Conservation (phyloP, 768 basidiomycete genomes). For the Lentinula aciculospora region DNA sequence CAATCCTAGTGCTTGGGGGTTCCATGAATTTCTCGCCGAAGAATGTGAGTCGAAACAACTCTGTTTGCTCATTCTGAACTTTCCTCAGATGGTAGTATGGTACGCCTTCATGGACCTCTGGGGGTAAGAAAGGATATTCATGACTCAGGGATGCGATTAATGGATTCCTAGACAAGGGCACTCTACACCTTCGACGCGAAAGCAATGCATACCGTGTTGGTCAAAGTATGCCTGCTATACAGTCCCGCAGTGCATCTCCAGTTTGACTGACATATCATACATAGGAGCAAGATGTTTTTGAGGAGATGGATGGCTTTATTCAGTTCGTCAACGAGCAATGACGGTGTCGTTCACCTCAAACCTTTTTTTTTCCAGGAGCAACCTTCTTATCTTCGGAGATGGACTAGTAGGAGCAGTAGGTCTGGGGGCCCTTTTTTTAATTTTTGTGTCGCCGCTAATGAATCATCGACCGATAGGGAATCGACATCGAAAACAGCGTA, state of each 20-base stretch:
- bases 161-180: background rate
- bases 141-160: too few relatives aligned
- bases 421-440: background rate
- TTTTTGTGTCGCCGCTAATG: background rate
- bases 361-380: background rate
- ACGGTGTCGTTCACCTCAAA: background rate
- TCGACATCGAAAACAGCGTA: slow-evolving; percentile 25
- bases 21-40: background rate
- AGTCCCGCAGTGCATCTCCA: background rate
- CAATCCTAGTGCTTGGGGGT: background rate
- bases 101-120: background rate
- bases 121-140: background rate
- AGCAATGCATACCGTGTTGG: slow-evolving; percentile 1
- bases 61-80: background rate
- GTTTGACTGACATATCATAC: background rate
- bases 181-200: background rate
- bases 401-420: background rate
- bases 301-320: background rate
- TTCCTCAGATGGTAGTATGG: background rate
- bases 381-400: background rate
- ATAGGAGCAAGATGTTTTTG: slow-evolving; percentile 1
- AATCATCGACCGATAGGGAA: slow-evolving; percentile 4
- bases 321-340: background rate
- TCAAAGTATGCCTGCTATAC: background rate
- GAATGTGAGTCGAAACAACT: background rate